Base-by-base conservation (phyloP, 2,329 filamentous ascomycete genomes). In the Xylariaceae sp. region DNA sequence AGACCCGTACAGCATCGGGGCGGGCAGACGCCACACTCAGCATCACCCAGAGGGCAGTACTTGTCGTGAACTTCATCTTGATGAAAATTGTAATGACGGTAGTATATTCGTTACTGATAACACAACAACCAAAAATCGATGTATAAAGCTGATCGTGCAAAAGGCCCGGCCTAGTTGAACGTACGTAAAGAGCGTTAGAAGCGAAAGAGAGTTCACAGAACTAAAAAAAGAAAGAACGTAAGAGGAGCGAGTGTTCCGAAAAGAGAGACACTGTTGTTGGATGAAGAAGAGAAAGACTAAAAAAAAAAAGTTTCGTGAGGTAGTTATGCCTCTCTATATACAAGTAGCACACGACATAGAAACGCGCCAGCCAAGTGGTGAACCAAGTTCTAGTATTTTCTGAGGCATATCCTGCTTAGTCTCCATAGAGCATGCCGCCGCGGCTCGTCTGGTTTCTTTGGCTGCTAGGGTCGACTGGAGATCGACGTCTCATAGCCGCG, bases 21-120 rank as follows among this genome's bases (percentile, higher is more conserved):
- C 68, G 68, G 53, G 68, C 68, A 21, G 67, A 51, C 13, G 63
- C 68, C 61, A 66, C 63, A 45, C 68, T 63, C 60, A 68, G 37
- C 55, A 70, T 54, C 51, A 64, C 61, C 60, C 66, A 54, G 48
- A 68, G 33, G 50, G 65, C 63, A 54, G 65, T 54, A 58, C 59
- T 67, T 20, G 67, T 66, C 47, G 64, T 64, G 55, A 67, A 65
- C 64, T 66, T 70, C 67, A 70, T 70, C 36, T 65, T 69, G 64
- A 52, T 55, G 51, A 59, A 46, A 53, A 58, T 59, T 52, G 49
- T 42, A 54, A 50, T 43, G 52, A 55, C 35, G 27, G 52, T 40
- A 33, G 16, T n/a, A 36, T 16, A 29, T 26, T 29, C n/a, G 21
- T 49, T 40, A 29, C 49, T 15, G 43, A 42, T 32, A 37, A 36